Evolutionary conservation across 2,329 filamentous ascomycete genomes (phyloP).

Genomic region (Chaetomium strumarium): DNA sequence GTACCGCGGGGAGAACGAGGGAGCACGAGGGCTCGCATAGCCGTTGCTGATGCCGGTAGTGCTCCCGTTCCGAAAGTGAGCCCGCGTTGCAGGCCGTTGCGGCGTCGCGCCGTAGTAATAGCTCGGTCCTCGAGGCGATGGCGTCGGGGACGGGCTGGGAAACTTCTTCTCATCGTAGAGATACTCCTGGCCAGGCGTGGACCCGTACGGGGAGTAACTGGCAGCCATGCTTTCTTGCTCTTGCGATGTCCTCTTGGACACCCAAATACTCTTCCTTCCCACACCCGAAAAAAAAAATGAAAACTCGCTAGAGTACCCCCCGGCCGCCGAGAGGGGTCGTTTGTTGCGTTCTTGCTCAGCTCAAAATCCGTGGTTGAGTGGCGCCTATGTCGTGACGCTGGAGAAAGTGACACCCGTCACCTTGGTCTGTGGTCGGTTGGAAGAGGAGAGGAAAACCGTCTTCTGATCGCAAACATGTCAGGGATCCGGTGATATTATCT

Average conservation of each 20-base stretch:
- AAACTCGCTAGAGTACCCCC: slow-evolving; percentile 13
- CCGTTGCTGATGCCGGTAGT: slow-evolving; percentile 30
- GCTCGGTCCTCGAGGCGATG: slow-evolving; percentile 46
- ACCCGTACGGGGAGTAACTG: slow-evolving; percentile 39
- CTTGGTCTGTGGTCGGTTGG: slow-evolving; percentile 57
- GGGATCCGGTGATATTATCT: slow-evolving; percentile 37
- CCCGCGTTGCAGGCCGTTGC: slow-evolving; percentile 50
- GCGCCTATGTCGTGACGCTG: slow-evolving; percentile 44
- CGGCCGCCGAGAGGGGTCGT: slow-evolving; percentile 18
- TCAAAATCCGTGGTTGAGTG: slow-evolving; percentile 23
- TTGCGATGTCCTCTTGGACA: slow-evolving; percentile 31
- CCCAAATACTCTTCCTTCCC: slow-evolving; percentile 20
- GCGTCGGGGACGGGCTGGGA: slow-evolving; percentile 51
- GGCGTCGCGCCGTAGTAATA: slow-evolving; percentile 46
- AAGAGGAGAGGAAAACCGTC: slow-evolving; percentile 48
- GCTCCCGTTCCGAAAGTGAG: slow-evolving; percentile 43
- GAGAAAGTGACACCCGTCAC: slow-evolving; percentile 48
- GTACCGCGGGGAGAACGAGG: slow-evolving; percentile 54
- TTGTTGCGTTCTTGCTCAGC: slow-evolving; percentile 16
- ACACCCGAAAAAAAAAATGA: slow-evolving; percentile 1
- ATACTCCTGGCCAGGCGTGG: slow-evolving; percentile 43
- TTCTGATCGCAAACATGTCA: slow-evolving; percentile 54
- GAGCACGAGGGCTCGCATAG: slow-evolving; percentile 33
- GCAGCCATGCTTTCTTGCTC: slow-evolving; percentile 34
- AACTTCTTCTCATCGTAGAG: slow-evolving; percentile 47